Evolutionary conservation across 2,329 filamentous ascomycete genomes (phyloP), one percentile per base, ranked within the genome.

Genomic region (Lanzia echinophila): DNA sequence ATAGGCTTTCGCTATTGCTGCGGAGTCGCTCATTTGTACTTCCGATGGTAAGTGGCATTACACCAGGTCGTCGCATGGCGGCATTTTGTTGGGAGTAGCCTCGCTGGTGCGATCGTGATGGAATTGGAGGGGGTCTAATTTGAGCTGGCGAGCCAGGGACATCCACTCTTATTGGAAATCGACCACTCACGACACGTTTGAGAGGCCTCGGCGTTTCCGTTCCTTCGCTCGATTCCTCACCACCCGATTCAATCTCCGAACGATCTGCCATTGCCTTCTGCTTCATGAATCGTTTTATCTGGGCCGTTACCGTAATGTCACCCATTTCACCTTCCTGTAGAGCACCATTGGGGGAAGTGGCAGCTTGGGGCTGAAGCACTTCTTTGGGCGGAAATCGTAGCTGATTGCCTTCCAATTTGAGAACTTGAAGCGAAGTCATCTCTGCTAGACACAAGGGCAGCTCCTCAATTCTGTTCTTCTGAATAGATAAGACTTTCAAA

Each of bases 401-500:
- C 8, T 88, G 88, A 63, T 96, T 96, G 44, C 90, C 90, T 55
- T 92, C 87, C 34, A 96, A 82, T 69, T 95, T 96, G 54, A 97
- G 77, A 60, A 95, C 87, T 67, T 92, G 88, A 56, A 97, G 73
- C 53, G 90, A 94, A 54, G 80, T 84, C 87, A 96, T 95, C 60
- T 96, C 90, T 52, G 88, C 90, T 20, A 97, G 73, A 60, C 88
- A 91, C 6, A 88, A 73, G 1, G 92, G 92, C 17, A 97, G 74
- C 62, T 91, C 86, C 59, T 89, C 84, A 62, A 97, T 89, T 56
- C 86, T 82, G 68, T 96, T 96, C 67, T 88, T 88, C 62, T 88
- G 87, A 34, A 96, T 80, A 2, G 90, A 91, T 52, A 97, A 76
- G 15, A 96, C 91, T 67, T 95, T 95, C 59, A 97, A 75, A 1